Base-by-base conservation (phyloP, 2,329 filamentous ascomycete species). In the Pleomassaria siparia region DNA sequence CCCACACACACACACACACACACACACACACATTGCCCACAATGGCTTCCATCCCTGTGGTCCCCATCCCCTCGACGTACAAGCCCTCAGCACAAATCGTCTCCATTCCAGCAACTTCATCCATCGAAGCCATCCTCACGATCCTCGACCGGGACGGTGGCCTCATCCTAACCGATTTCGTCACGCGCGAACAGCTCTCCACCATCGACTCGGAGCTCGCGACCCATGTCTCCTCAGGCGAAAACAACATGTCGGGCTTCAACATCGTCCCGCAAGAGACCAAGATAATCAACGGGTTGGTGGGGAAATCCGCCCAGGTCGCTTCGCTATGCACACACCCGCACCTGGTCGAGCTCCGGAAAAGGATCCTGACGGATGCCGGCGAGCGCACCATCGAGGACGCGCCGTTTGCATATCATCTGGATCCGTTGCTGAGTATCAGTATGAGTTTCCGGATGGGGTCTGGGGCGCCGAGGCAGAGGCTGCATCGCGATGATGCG, bases 141-240 rank as follows among this genome's bases (percentile, higher is more conserved):
- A 49, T 69, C 16, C 49, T 71, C 2, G 64, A 65, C 3, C 59
- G 63, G 1, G 66, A 70, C 39, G 68, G 67, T 21, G 68, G 60
- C 16, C 32, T 71, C 3, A 69, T 71, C 46, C 46, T 71, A 8
- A 64, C 55, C 5, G 54, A 63, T 39, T 49, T 70, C 18, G 62
- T 59, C 9, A 45, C 54, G 1, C 13, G 18, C 8, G 50, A 56
- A 8, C 53, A 69, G 3, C 44, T 71, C 12, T 44, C 53, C 2
- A 41, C 54, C 12, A 62, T 68, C 26, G 56, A 64, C 15, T 24
- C 45, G 2, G 62, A 68, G 8, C 15, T 59, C 37, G 46, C 42
- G 37, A 26, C 47, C 21, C 53, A 50, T 40, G 46, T 22, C 29
- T 29, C 48, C 13, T 11, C 43, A 16, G 46, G 24, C 4, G 46